Evolutionary conservation across 345 rosid species (phyloP), one percentile per base, ranked within the genome.

Genomic region (Boechera retrofracta): DNA sequence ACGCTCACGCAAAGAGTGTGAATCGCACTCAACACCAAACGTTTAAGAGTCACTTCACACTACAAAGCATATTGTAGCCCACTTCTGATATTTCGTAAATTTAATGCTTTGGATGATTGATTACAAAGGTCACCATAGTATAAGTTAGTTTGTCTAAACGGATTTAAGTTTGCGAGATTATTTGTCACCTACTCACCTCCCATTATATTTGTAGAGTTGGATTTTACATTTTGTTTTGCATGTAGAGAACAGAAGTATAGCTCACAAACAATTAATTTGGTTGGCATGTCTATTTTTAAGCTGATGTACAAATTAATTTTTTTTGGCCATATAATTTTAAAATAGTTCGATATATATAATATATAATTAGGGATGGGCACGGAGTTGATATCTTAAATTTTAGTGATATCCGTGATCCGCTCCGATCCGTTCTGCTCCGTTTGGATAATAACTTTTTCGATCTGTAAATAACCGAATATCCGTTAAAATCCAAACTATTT

Each of bases 1-100:
- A 75, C 79, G 67, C 60, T 57, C 79, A 75, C 60, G 79, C 79
- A 69, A 67, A 60, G 69, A 76, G 69, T 69, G 69, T 76, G 79
- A 60, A 76, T 76, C 68, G 78, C 78, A 75, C 73, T 66, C 67
- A 48, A 68, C 74, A 68, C 74, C 69, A 68, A 75, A 60, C 74
- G 74, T 41, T 67, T 58, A 39, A 41, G 38, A 51, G 74, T 76
- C 74, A 76, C 69, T 76, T 68, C 68, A 76, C 68, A 75, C 59
- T 59, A 48, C 54, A 49, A 58, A 36, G 33, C 61, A 67, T 58
- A 8, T 67, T 26, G 13, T 31, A 8, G 67, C 28, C 74, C 71
- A 64, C 56, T 64, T 45, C 29, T 10, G 52, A 36, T 67, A 33
- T 32, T 65, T 56, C 38, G 55, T 21, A 61, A 57, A 32, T 44